These are phyloP conservation scores for Uronychia binucleata DNA, from an alignment of 73 alveolate species.

Conservation along the genomic window DNA sequence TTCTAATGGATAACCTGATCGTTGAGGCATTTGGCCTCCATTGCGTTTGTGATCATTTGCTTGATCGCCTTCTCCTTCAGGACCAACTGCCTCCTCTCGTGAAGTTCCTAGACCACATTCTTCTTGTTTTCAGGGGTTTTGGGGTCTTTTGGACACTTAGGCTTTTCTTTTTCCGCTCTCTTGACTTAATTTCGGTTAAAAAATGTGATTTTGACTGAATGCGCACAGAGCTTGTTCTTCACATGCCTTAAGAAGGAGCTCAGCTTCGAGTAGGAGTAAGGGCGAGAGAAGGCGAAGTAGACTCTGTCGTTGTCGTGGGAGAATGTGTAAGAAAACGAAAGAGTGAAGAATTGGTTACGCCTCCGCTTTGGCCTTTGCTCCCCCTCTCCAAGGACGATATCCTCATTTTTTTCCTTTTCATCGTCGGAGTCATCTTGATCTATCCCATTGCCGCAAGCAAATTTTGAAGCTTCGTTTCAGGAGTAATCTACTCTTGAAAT, in stretches of 20 bases:
- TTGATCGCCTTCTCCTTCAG: not conserved
- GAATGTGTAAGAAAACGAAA: constrained; percentile 2
- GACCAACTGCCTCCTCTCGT: not conserved
- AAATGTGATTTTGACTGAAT: not conserved
- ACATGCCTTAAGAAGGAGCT: not conserved
- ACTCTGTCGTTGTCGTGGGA: constrained; percentile 1
- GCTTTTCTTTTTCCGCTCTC: not conserved
- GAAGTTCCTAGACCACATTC: not conserved
- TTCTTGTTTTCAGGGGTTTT: not conserved
- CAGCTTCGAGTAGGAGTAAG: constrained; percentile 4
- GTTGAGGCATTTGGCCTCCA: not conserved
- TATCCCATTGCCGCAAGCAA: not conserved
- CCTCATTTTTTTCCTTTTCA: constrained; percentile 49
- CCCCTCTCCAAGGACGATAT: constrained; percentile 50
- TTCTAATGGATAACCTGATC: not conserved
- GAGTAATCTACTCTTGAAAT: constrained; percentile 4
- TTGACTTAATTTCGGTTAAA: not conserved
- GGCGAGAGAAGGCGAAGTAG: not conserved
- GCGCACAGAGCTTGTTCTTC: not conserved
- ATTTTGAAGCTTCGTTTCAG: not conserved
- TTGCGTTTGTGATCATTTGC: not conserved
- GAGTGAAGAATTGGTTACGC: not conserved
- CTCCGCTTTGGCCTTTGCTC: not conserved
- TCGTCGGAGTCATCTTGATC: constrained; percentile 1
- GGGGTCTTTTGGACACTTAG: not conserved